phyloP scores from a whole-genome alignment of 1,139 yeast species.

The Yueomyces sp. region DNA sequence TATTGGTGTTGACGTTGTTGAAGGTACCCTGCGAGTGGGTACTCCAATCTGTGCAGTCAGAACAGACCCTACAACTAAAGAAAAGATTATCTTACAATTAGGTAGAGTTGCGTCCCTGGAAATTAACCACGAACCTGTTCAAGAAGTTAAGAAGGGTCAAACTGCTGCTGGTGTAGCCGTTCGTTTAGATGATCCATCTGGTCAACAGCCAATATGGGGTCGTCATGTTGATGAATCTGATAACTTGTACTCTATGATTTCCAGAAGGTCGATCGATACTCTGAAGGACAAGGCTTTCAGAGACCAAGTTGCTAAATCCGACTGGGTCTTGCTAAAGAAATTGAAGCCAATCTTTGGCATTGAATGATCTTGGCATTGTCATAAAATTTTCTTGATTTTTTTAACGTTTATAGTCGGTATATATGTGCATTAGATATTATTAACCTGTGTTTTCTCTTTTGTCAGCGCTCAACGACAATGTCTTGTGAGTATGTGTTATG shows the following conservation, averaged over 20 bases:
- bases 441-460: not conserved
- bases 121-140: conserved; percentile 81
- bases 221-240: conserved; percentile 96
- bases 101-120: conserved; percentile 86
- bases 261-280: conserved; percentile 89
- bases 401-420: not conserved
- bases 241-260: conserved; percentile 70
- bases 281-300: conserved; percentile 97
- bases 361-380: conserved; percentile 10
- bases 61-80: conserved; percentile 72
- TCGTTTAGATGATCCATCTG: conserved; percentile 86
- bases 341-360: conserved; percentile 70
- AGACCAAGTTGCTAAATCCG: conserved; percentile 84
- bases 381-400: no score
- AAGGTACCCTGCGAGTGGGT: conserved; percentile 81
- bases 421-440: not conserved
- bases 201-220: conserved; percentile 97
- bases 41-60: conserved; percentile 95
- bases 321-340: conserved; percentile 84
- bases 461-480: no score
- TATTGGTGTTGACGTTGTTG: conserved; percentile 93
- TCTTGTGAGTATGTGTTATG: no score
- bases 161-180: conserved; percentile 97
- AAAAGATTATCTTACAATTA: conserved; percentile 55
- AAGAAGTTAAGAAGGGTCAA: conserved; percentile 81